Conservation (phyloP, 768 basidiomycete species). For the Symmetrospora coprosmae region DNA sequence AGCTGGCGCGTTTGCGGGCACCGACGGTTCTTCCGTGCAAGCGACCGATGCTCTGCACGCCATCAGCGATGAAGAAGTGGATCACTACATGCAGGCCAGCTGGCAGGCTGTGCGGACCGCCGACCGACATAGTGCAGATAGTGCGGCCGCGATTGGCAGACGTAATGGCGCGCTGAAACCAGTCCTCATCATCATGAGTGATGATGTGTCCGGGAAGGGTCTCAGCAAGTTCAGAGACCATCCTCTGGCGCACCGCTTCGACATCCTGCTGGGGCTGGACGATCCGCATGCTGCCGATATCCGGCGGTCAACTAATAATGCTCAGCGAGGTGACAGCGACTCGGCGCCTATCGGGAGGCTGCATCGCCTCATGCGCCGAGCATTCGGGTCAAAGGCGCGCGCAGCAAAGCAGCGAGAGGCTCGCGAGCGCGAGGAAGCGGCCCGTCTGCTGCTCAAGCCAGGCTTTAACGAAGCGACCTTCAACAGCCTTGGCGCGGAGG, state of each 20-base stretch:
- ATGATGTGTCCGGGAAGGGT: conserved; percentile 1
- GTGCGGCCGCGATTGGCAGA: not conserved
- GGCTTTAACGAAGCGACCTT: conserved; percentile 18
- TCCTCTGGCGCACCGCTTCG: not conserved
- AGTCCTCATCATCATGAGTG: not conserved
- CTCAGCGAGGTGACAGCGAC: not conserved
- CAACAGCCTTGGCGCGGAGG: conserved; percentile 20
- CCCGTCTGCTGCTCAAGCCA: not conserved
- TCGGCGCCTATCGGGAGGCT: not conserved
- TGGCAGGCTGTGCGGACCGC: no score
- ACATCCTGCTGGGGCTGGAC: not conserved
- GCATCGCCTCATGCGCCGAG: not conserved
- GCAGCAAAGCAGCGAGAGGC: not conserved
- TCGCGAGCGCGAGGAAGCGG: not conserved
- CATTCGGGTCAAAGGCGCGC: not conserved
- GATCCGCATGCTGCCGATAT: no score
- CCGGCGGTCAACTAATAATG: no score
- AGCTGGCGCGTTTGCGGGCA: no score
- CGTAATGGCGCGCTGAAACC: not conserved
- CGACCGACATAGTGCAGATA: not conserved
- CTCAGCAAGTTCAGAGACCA: not conserved
- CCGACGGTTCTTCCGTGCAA: no score
- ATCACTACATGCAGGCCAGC: not conserved
- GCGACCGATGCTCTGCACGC: no score
- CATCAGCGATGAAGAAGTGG: not conserved